phyloP scores from a whole-genome alignment of 2,329 filamentous ascomycete species.

The Sarocladium strictum region DNA sequence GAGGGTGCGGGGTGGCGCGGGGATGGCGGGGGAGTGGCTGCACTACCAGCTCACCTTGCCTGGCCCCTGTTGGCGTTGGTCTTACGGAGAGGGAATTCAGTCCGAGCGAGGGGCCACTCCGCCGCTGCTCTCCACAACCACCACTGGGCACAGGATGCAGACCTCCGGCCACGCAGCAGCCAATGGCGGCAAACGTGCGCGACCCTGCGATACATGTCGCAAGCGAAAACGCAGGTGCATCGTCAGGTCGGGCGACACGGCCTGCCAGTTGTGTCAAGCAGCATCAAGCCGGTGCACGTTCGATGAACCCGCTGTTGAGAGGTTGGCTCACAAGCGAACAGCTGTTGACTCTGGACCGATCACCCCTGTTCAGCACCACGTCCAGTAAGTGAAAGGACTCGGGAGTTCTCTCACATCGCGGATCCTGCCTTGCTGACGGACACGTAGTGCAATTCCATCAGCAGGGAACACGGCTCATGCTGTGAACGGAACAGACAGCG shows the following conservation, averaged over 20 bases:
- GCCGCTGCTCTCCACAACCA: not conserved
- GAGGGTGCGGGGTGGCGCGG: no score
- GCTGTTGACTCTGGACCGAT: not conserved
- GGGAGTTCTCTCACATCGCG: not conserved
- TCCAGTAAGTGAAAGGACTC: not conserved
- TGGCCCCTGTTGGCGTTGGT: no score
- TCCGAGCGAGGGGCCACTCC: no score
- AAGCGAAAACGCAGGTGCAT: conserved; percentile 27
- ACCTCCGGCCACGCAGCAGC: not conserved
- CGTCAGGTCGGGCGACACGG: conserved; percentile 21
- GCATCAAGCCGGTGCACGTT: conserved; percentile 22
- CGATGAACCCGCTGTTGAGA: conserved; percentile 8
- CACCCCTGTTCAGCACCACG: not conserved
- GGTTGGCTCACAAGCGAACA: conserved; percentile 5
- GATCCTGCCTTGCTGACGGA: not conserved
- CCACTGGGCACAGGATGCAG: not conserved
- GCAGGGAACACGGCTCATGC: not conserved
- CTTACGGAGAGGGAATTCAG: no score
- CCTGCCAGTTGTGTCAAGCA: conserved; percentile 23
- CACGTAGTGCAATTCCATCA: not conserved
- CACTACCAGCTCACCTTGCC: no score
- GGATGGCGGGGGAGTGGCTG: no score
- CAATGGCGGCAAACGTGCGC: not conserved
- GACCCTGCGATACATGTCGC: conserved; percentile 26
- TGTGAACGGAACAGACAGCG: not conserved